Evolutionary conservation across 768 basidiomycete species (phyloP).

Genomic region (Hebeloma cylindrosporum): DNA sequence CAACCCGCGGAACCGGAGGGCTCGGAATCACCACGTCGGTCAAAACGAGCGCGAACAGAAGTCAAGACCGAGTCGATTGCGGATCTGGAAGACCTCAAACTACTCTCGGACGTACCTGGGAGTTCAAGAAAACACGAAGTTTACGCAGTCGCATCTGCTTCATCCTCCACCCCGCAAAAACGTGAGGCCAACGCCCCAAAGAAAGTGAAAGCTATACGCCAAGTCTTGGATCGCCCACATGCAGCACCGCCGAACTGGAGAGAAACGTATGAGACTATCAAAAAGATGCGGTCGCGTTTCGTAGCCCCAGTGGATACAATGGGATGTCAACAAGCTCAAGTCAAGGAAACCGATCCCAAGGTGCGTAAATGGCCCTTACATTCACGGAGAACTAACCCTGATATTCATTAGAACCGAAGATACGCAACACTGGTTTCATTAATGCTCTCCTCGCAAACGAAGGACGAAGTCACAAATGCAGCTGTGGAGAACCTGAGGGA

Average conservation of each 20-base stretch:
- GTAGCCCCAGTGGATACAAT: conserved; percentile 91
- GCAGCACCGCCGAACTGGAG: conserved; percentile 67
- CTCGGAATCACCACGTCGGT: conserved; percentile 17
- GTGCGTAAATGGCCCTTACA: too few species aligned
- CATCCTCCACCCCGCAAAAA: conserved; percentile 28
- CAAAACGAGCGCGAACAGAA: conserved; percentile 22
- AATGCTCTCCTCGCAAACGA: conserved; percentile 96
- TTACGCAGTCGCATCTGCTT: conserved; percentile 22
- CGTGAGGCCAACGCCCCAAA: conserved; percentile 34
- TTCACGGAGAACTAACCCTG: too few species aligned
- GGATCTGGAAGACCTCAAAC: conserved; percentile 22
- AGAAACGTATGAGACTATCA: conserved; percentile 70
- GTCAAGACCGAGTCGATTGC: conserved; percentile 7
- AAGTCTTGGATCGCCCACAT: conserved; percentile 58
- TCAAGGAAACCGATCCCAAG: conserved; percentile 62
- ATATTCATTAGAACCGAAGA: conserved; percentile 60
- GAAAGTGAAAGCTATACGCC: conserved; percentile 58
- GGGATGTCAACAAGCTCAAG: conserved; percentile 78
- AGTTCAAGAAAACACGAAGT: conserved; percentile 10
- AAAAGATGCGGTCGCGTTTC: conserved; percentile 69
- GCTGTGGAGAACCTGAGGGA: conserved; percentile 74
- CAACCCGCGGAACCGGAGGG: conserved; percentile 6
- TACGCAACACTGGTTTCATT: conserved; percentile 87
- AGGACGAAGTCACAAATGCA: conserved; percentile 83
- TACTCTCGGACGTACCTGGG: conserved; percentile 3